phyloP scores from a whole-genome alignment of 208 protist species.

The Naegleria gruberi region DNA sequence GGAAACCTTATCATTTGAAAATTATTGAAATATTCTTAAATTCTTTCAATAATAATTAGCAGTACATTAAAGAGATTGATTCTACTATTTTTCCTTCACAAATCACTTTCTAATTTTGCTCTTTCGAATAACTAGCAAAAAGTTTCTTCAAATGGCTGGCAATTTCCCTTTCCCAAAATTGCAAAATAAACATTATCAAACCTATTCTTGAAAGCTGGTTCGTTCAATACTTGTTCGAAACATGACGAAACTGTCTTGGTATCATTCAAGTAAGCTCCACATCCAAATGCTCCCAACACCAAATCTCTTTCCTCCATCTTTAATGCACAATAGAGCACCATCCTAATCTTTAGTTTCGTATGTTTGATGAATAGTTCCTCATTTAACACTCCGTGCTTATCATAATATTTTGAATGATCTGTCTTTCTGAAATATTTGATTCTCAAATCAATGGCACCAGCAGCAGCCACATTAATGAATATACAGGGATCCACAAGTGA shows the following conservation, averaged over 20 bases:
- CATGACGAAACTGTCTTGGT: background rate
- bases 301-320: background rate
- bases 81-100: no score
- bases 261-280: background rate
- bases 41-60: no score
- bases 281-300: background rate
- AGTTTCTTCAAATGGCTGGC: no score
- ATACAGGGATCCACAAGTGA: background rate
- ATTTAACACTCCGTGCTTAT: background rate
- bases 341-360: background rate
- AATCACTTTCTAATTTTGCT: no score
- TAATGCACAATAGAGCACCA: background rate
- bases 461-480: background rate
- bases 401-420: background rate
- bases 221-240: background rate
- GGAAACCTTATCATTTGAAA: no score
- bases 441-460: background rate
- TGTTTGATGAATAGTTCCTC: background rate
- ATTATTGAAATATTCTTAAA: no score
- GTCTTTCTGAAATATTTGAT: background rate
- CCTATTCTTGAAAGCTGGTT: background rate
- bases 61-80: no score
- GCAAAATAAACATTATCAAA: background rate
- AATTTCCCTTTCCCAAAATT: background rate
- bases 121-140: no score